Conservation (phyloP, 2,329 filamentous ascomycete species). For the Fusarium camptoceras region DNA sequence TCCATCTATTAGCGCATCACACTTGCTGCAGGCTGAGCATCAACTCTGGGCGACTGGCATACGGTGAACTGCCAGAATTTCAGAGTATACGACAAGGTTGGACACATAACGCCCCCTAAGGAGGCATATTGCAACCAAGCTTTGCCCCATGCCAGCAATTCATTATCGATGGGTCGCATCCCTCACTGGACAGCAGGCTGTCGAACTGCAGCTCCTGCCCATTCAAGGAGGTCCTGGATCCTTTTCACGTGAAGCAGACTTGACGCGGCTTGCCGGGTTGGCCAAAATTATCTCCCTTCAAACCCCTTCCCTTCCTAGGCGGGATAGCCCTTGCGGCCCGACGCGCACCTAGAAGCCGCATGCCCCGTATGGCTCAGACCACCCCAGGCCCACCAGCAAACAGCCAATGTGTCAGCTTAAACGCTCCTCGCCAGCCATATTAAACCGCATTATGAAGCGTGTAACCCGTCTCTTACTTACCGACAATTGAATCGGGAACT, state of each 20-base stretch:
- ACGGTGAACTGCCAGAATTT: constrained; percentile 8
- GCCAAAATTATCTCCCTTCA: constrained; percentile 38
- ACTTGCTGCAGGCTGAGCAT: constrained; percentile 8
- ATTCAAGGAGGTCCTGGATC: constrained; percentile 12
- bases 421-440: neutral
- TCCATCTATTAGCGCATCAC: constrained; percentile 17
- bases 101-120: constrained; percentile 1
- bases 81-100: constrained; percentile 4
- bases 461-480: constrained; percentile 8
- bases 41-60: constrained; percentile 20
- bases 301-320: constrained; percentile 38
- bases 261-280: constrained; percentile 45
- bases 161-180: neutral
- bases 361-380: constrained; percentile 39
- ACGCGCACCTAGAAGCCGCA: constrained; percentile 44
- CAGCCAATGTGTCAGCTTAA: constrained; percentile 18
- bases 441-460: neutral
- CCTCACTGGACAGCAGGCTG: neutral
- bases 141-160: neutral
- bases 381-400: constrained; percentile 30
- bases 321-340: constrained; percentile 48
- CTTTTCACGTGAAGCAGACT: constrained; percentile 44
- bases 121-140: constrained; percentile 3
- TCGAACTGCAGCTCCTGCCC: constrained; percentile 9
- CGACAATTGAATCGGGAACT: constrained; percentile 13